phyloP scores from a whole-genome alignment of 2,329 filamentous ascomycete species.

The Clonostachys byssicola region DNA sequence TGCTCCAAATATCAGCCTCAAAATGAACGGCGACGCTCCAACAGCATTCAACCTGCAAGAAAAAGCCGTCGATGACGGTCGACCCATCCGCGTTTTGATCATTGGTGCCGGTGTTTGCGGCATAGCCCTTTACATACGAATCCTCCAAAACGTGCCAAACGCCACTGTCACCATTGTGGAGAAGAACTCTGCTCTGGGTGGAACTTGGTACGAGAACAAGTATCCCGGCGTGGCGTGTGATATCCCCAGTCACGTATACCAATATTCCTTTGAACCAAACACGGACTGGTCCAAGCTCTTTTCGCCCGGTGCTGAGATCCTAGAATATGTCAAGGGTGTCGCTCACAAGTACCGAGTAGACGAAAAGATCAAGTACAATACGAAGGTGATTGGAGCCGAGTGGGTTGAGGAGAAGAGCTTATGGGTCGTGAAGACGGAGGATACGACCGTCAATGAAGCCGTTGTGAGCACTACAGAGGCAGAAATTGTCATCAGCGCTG shows the following conservation, averaged over 20 bases:
- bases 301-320: constrained; percentile 50
- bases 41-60: too few relatives aligned
- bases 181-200: constrained; percentile 28
- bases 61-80: too few relatives aligned
- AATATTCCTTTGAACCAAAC: constrained; percentile 58
- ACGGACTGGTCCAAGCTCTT: constrained; percentile 56
- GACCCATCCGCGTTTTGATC: too few relatives aligned
- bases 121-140: too few relatives aligned
- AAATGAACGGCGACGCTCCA: too few relatives aligned
- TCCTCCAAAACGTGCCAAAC: constrained; percentile 18
- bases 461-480: too few relatives aligned
- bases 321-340: constrained; percentile 48
- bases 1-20: too few relatives aligned
- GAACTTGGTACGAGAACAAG: constrained; percentile 60
- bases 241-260: constrained; percentile 56
- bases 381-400: constrained; percentile 26
- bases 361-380: constrained; percentile 30
- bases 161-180: constrained; percentile 37
- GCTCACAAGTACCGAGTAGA: constrained; percentile 38
- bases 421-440: constrained; percentile 14
- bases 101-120: too few relatives aligned
- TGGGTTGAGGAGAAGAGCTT: constrained; percentile 26
- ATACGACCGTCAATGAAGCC: too few relatives aligned
- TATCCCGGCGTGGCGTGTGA: constrained; percentile 55
- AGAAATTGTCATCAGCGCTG: too few relatives aligned